These are phyloP conservation scores for Camelina laxa DNA, from an alignment of 345 rosid genomes.

Conservation along the genomic window DNA sequence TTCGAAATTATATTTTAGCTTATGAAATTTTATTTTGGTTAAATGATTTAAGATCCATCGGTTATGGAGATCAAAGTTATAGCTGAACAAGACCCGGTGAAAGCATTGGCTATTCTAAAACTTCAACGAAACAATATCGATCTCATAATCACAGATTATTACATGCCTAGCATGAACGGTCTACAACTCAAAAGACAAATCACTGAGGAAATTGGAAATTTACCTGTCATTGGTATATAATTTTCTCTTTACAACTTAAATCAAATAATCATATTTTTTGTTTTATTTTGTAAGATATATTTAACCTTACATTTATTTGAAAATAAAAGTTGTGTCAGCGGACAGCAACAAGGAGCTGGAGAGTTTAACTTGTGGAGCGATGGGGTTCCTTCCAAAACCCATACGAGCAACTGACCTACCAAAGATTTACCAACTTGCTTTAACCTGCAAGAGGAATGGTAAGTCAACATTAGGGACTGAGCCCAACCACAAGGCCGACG, in stretches of 20 bases:
- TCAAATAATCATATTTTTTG: not conserved
- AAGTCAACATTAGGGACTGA: constrained; percentile 37
- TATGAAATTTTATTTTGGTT: constrained; percentile 2
- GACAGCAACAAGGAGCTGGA: constrained; percentile 53
- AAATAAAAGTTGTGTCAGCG: constrained; percentile 68
- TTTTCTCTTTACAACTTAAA: not conserved
- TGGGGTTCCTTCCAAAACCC: constrained; percentile 66
- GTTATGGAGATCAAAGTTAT: constrained; percentile 45
- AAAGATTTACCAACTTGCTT: constrained; percentile 60
- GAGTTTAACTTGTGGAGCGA: constrained; percentile 65
- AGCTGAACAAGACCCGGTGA: constrained; percentile 45
- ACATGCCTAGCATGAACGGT: constrained; percentile 80
- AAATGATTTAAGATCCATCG: constrained; percentile 36
- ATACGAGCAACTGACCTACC: constrained; percentile 52
- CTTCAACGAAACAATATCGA: constrained; percentile 43
- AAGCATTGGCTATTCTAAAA: constrained; percentile 60
- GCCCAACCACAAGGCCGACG: not conserved
- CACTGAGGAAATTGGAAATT: constrained; percentile 48
- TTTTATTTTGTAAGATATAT: not conserved
- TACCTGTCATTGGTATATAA: constrained; percentile 68
- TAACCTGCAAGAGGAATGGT: constrained; percentile 46
- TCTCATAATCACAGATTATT: constrained; percentile 68
- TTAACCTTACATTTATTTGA: not conserved
- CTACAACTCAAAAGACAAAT: constrained; percentile 54
- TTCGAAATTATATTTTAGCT: no score